Evolutionary conservation across 192 early-diverging fungal genomes (phyloP).

Genomic region (Entomortierella parvispora): DNA sequence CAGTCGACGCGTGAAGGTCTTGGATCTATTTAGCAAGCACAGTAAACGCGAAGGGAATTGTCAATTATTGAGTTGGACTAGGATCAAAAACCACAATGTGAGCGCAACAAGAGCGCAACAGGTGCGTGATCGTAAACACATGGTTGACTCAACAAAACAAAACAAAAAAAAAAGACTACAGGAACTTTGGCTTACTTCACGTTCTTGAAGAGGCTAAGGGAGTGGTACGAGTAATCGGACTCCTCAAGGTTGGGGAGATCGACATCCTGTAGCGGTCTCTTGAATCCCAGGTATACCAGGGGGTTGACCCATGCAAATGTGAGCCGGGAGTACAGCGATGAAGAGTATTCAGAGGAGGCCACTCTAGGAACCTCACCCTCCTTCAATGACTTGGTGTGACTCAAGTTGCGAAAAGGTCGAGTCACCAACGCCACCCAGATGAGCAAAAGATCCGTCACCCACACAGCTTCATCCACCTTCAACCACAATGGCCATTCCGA

Average conservation of each 20-base stretch:
- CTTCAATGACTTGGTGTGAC: background rate
- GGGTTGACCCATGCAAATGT: conserved; percentile 38
- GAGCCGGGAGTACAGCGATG: conserved; percentile 19
- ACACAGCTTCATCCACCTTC: background rate
- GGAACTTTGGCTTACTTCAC: conserved; percentile 46
- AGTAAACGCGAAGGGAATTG: background rate
- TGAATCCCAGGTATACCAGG: conserved; percentile 30
- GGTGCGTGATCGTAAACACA: no score
- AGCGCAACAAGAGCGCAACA: background rate
- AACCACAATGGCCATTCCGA: conserved; percentile 1
- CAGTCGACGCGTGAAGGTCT: conserved; percentile 34
- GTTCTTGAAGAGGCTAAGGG: conserved; percentile 30
- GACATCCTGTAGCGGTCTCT: background rate
- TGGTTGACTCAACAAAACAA: background rate
- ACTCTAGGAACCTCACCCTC: background rate
- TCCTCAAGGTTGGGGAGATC: conserved; percentile 66
- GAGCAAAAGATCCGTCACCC: background rate
- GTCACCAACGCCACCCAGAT: conserved; percentile 11
- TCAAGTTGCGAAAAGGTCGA: background rate
- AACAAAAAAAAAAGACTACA: background rate
- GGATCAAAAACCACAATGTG: background rate
- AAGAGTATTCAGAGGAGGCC: conserved; percentile 8
- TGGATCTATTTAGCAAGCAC: conserved; percentile 4
- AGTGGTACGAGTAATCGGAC: conserved; percentile 45
- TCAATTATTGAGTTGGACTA: background rate